These are phyloP conservation scores for Microcos paniculata DNA, from an alignment of 345 rosid species.

Conservation along the genomic window DNA sequence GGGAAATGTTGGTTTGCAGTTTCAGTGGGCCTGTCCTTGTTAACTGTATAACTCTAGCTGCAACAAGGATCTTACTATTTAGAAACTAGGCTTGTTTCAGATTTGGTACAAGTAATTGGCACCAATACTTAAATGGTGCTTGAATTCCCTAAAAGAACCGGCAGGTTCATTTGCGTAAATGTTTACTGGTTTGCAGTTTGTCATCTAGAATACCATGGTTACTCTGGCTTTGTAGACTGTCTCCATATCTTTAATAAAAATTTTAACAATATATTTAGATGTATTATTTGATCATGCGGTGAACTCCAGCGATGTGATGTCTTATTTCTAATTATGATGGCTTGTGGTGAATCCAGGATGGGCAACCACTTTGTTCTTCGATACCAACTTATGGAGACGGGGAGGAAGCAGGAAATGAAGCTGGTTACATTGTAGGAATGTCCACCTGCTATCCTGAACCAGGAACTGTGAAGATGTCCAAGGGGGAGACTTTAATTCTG, in stretches of 20 bases:
- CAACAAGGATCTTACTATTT: neutral
- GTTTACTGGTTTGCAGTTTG: neutral
- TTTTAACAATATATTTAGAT: neutral
- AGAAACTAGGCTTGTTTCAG: neutral
- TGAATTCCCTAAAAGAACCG: neutral
- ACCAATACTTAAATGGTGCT: neutral
- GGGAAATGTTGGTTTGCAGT: neutral
- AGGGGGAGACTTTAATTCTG: constrained; percentile 60
- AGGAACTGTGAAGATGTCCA: constrained; percentile 53
- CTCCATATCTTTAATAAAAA: neutral
- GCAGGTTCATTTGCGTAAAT: neutral
- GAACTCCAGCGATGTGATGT: neutral
- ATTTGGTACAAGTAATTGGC: neutral
- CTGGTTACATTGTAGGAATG: constrained; percentile 92
- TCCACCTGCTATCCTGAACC: constrained; percentile 78
- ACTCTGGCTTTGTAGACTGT: neutral
- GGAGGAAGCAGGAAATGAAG: constrained; percentile 76
- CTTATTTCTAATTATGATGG: neutral
- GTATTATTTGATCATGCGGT: neutral
- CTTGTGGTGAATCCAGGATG: constrained; percentile 44
- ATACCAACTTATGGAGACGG: constrained; percentile 65
- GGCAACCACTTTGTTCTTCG: constrained; percentile 59
- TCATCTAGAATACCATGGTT: neutral
- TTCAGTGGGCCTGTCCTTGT: neutral
- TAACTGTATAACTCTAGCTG: neutral